Evolutionary conservation across 148 eudicot genomes (phyloP).

Genomic region (Fagopyrum homotropicum): DNA sequence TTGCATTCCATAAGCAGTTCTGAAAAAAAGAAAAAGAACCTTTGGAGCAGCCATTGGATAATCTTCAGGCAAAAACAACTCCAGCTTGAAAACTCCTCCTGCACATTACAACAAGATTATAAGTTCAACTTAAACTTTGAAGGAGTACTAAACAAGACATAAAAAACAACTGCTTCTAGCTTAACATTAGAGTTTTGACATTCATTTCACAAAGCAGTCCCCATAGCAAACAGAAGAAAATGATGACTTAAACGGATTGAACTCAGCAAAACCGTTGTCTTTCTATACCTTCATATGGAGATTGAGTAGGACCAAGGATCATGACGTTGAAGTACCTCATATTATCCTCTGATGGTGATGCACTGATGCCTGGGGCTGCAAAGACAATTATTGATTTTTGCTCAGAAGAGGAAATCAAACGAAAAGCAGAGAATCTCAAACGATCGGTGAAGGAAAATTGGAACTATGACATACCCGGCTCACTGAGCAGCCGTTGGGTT

Average conservation of each 20-base stretch:
- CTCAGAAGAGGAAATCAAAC: background rate
- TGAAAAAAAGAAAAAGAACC: slow-evolving; percentile 28
- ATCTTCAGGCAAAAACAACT: slow-evolving; percentile 91
- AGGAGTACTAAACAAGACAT: slow-evolving; percentile 1
- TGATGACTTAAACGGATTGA: background rate
- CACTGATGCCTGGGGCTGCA: slow-evolving; percentile 97
- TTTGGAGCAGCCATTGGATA: slow-evolving; percentile 99
- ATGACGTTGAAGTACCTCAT: slow-evolving; percentile 94
- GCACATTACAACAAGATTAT: slow-evolving; percentile 16
- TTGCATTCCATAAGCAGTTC: background rate
- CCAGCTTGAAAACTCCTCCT: slow-evolving; percentile 97
- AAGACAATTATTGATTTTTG: background rate
- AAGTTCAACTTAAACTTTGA: background rate
- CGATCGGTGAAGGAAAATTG: background rate
- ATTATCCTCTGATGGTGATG: slow-evolving; percentile 92
- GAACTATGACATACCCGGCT: slow-evolving; percentile 48
- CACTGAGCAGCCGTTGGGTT: slow-evolving; percentile 96
- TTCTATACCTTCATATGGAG: slow-evolving; percentile 81
- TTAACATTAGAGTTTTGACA: background rate
- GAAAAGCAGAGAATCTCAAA: background rate
- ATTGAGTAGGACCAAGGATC: slow-evolving; percentile 96
- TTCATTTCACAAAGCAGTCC: background rate
- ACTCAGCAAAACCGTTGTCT: background rate
- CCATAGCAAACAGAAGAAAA: background rate
- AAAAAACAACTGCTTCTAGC: background rate